Conservation (phyloP, 192 early-diverging fungal species). For the Coemansia sp. region DNA sequence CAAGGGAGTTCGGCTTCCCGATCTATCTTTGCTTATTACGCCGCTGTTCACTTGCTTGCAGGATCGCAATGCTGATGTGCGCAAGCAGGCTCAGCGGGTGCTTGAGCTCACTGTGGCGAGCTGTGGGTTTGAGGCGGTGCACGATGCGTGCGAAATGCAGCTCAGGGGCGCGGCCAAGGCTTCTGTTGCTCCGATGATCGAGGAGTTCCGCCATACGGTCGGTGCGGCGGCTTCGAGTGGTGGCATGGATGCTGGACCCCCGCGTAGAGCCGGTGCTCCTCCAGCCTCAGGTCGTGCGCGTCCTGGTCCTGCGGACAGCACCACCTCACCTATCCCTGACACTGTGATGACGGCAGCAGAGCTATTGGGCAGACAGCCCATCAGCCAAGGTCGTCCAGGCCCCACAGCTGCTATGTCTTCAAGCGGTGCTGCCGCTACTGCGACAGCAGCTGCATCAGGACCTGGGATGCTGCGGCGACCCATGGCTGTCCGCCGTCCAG, state of each 20-base stretch:
- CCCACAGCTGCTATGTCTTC: conserved; percentile 3
- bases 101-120: conserved; percentile 69
- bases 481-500: conserved; percentile 49
- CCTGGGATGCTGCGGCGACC: conserved; percentile 54
- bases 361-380: conserved; percentile 38
- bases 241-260: background rate
- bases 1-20: conserved; percentile 56
- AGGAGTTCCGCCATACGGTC: conserved; percentile 64
- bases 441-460: background rate
- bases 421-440: background rate
- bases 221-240: conserved; percentile 13
- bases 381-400: background rate
- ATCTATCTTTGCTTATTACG: conserved; percentile 67
- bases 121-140: conserved; percentile 74
- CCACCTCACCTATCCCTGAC: conserved; percentile 40
- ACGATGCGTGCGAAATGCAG: conserved; percentile 70
- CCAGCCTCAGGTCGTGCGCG: conserved; percentile 7
- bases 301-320: conserved; percentile 25
- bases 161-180: conserved; percentile 75
- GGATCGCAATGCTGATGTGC: conserved; percentile 88
- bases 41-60: conserved; percentile 82
- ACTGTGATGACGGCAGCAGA: conserved; percentile 57
- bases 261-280: conserved; percentile 18
- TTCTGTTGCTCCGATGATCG: conserved; percentile 77
- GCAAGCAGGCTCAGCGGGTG: conserved; percentile 79